Evolutionary conservation across 306 rosid genomes (phyloP), one percentile per base, ranked within the genome.

Genomic region (Vigna trinervia): DNA sequence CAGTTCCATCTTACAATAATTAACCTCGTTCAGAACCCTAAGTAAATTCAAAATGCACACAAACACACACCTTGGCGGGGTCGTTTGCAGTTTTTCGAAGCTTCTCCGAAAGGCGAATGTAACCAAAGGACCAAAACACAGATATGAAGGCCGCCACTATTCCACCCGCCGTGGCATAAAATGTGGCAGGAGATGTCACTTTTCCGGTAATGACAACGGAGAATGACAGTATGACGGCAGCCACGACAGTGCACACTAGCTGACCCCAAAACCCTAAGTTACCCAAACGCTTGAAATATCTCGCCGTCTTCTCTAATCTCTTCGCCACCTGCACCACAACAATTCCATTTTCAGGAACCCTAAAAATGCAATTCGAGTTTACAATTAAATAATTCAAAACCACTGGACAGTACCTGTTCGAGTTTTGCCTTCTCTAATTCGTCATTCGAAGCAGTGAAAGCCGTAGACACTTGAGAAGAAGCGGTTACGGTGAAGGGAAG

Each of bases 51-150:
- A 36, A 19, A 78, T 52, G 43, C 63, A 73, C 34, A 48, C 48
- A 13, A 63, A 72, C 22, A 56, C 38, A n/a, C 76, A 93, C 99
- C 99, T 96, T 96, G 32, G 97, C 73, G 47, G 98, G 99, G 1
- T 91, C 87, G 68, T 83, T 91, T 26, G 94, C 94, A 80, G 97
- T 92, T 78, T 48, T 86, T 32, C 84, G 78, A 59, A 96, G 99
- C 90, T 59, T 96, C 8, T 92, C 98, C 12, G 99, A 87, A 6
- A 96, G 98, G 34, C 99, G 90, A 74, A 96, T 91, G 78, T 96
- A 96, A 5, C 99, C 98, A 61, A 96, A 96, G 13, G 98, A 96
- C 98, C 98, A 96, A 74, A 96, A 96, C 77, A 96, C 97, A 0
- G 98, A 96, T 67, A 96, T 80, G 87, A 96, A 96, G 0, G 94